These are phyloP conservation scores for Hygrocybe coccinea DNA, from an alignment of 768 basidiomycete species.

Conservation along the genomic window DNA sequence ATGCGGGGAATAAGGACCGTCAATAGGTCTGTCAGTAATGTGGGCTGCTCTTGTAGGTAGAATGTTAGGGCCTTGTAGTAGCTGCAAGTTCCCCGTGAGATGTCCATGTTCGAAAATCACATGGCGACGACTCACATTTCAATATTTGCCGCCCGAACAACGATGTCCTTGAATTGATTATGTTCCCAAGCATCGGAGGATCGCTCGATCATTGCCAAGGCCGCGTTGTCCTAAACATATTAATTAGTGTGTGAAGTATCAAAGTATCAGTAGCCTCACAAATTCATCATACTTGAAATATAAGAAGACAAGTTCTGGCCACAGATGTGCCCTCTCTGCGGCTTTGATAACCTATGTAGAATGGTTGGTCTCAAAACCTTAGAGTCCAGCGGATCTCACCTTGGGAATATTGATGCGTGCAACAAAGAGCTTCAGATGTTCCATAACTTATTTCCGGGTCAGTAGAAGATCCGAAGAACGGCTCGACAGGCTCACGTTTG, in stretches of 20 bases:
- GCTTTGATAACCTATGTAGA: constrained; percentile 76
- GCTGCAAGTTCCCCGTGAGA: constrained; percentile 35
- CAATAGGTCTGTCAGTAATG: constrained; percentile 86
- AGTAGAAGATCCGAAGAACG: neutral
- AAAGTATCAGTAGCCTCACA: constrained; percentile 38
- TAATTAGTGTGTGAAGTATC: constrained; percentile 1
- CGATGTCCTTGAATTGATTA: constrained; percentile 98
- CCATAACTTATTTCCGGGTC: constrained; percentile 69
- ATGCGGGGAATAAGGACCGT: constrained; percentile 90
- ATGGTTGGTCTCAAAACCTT: neutral
- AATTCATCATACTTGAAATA: constrained; percentile 99
- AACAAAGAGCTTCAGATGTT: constrained; percentile 94
- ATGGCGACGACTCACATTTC: constrained; percentile 65
- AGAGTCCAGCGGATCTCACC: constrained; percentile 27
- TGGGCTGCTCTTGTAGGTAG: constrained; percentile 92
- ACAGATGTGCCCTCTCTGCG: constrained; percentile 92
- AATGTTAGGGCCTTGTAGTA: constrained; percentile 95
- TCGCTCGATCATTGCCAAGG: constrained; percentile 97
- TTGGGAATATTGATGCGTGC: constrained; percentile 98
- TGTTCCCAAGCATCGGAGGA: constrained; percentile 99
- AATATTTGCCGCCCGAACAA: constrained; percentile 93
- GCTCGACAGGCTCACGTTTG: constrained; percentile 57
- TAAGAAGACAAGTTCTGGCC: constrained; percentile 97
- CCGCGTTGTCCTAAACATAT: constrained; percentile 77
- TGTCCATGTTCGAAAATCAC: neutral